Conservation (phyloP, 345 rosid species). For the Gossypium rotundifolium region DNA sequence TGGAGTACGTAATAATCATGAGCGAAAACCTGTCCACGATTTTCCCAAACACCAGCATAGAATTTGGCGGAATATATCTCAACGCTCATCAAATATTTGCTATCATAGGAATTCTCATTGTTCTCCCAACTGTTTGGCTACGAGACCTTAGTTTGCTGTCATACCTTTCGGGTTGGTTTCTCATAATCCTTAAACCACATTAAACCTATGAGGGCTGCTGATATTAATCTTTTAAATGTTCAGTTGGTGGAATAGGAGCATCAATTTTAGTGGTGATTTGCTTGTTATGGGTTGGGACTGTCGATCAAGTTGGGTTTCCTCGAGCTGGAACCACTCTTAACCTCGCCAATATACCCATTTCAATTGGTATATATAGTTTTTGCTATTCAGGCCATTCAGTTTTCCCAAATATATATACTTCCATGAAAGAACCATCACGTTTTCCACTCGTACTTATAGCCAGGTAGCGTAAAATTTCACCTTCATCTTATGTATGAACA, state of each 20-base stretch:
- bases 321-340: constrained; percentile 41
- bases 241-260: constrained; percentile 77
- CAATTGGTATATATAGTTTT: constrained; percentile 69
- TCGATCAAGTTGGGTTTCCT: constrained; percentile 62
- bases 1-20: constrained; percentile 75
- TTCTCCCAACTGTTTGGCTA: constrained; percentile 88
- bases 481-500: neutral
- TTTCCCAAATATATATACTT: constrained; percentile 69
- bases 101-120: constrained; percentile 38
- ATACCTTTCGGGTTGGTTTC: constrained; percentile 60
- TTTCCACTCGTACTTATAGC: constrained; percentile 46
- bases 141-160: constrained; percentile 72
- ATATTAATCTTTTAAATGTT: constrained; percentile 3
- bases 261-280: constrained; percentile 52
- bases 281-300: constrained; percentile 68
- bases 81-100: constrained; percentile 44
- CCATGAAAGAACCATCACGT: constrained; percentile 65
- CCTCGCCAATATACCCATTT: constrained; percentile 46
- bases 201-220: neutral
- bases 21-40: constrained; percentile 63
- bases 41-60: constrained; percentile 48
- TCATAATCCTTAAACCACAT: neutral
- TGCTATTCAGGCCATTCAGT: constrained; percentile 72
- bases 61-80: constrained; percentile 38
- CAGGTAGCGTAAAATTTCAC: constrained; percentile 35